Evolutionary conservation across 768 basidiomycete species (phyloP).

Genomic region (Mycena polygramma): DNA sequence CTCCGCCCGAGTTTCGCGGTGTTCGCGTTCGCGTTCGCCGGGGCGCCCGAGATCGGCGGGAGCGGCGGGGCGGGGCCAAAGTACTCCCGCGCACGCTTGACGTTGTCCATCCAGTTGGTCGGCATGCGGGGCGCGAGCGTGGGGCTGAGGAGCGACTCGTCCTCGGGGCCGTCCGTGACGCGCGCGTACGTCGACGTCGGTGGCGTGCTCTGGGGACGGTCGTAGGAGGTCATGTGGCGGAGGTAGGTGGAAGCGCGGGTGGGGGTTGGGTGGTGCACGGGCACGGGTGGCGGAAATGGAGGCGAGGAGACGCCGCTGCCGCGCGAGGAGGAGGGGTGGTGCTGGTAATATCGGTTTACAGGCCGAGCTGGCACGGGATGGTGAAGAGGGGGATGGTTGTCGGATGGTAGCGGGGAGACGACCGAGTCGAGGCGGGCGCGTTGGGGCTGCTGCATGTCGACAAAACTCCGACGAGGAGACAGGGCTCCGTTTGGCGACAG

Average conservation of each 20-base stretch:
- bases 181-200: constrained; percentile 48
- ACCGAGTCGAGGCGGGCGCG: constrained; percentile 27
- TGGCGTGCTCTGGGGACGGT: constrained; percentile 45
- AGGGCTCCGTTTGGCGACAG: not conserved
- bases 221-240: constrained; percentile 77
- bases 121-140: constrained; percentile 33
- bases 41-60: constrained; percentile 22
- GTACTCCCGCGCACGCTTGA: constrained; percentile 38
- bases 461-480: constrained; percentile 27
- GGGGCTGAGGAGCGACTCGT: constrained; percentile 37
- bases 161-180: constrained; percentile 38
- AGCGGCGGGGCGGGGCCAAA: constrained; percentile 22
- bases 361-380: constrained; percentile 41
- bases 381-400: constrained; percentile 14
- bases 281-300: constrained; percentile 34
- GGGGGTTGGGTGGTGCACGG: constrained; percentile 52
- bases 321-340: constrained; percentile 49
- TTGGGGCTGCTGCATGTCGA: constrained; percentile 29
- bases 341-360: constrained; percentile 42
- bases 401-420: constrained; percentile 12
- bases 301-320: constrained; percentile 50
- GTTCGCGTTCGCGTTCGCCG: not conserved
- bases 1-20: constrained; percentile 25
- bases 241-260: constrained; percentile 77
- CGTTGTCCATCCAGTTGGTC: constrained; percentile 38